phyloP scores from a whole-genome alignment of 495 filamentous ascomycete genomes.

The Penicillium salamii region DNA sequence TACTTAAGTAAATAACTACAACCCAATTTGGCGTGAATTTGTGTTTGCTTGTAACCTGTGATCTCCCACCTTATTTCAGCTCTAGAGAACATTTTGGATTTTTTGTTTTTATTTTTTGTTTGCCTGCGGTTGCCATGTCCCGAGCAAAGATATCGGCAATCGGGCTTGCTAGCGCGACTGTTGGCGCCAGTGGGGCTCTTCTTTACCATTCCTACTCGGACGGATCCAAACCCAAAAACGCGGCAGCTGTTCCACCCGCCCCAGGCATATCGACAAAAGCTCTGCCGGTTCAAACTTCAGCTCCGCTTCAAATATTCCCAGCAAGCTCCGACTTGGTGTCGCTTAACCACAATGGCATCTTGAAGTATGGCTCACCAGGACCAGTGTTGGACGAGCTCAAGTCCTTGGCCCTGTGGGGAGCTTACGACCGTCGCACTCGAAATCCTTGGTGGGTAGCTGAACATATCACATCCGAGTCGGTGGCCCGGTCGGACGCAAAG shows the following conservation, averaged over 20 bases:
- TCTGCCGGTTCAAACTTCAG: no score
- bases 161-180: slow-evolving; percentile 82
- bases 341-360: slow-evolving; percentile 84
- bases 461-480: slow-evolving; percentile 88
- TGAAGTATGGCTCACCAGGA: slow-evolving; percentile 96
- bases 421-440: slow-evolving; percentile 85
- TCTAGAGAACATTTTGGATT: no score
- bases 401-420: slow-evolving; percentile 70
- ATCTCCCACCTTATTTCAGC: no score
- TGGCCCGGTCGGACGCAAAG: slow-evolving; percentile 71
- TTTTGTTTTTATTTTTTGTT: no score
- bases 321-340: slow-evolving; percentile 29
- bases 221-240: slow-evolving; percentile 49
- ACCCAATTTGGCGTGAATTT: no score
- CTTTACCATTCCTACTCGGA: slow-evolving; percentile 72
- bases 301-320: no score
- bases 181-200: slow-evolving; percentile 62
- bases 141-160: slow-evolving; percentile 84
- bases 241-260: slow-evolving; percentile 36
- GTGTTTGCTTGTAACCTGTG: no score
- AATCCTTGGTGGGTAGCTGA: slow-evolving; percentile 96
- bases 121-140: no score
- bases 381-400: slow-evolving; percentile 79
- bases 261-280: slow-evolving; percentile 40
- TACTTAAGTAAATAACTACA: no score